Percentiles rank a stretch among this genome's conserved stretches.
Evolutionary conservation across 257 asterid genomes (phyloP).

Genomic region (Solanum corneliomulleri): DNA sequence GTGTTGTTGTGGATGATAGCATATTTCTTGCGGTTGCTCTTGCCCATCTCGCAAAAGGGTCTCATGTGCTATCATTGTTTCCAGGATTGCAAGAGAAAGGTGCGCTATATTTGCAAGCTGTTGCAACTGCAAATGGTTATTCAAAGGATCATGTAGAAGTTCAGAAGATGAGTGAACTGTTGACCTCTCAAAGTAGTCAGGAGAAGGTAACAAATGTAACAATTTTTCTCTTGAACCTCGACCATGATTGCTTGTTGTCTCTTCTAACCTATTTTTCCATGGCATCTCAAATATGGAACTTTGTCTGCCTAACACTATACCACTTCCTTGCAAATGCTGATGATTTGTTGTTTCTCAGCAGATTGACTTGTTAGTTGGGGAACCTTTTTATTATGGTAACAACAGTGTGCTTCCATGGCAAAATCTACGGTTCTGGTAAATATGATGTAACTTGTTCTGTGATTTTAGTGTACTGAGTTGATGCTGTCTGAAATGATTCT

Average conservation of each 20-base stretch:
- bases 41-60: conserved; percentile 42
- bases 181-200: conserved; percentile 34
- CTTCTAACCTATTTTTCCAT: neutral
- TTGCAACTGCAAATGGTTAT: conserved; percentile 53
- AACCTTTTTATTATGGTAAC: conserved; percentile 82
- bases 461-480: neutral
- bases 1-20: conserved; percentile 85
- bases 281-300: neutral
- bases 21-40: conserved; percentile 53
- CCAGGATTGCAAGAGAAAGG: conserved; percentile 78
- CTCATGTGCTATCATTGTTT: conserved; percentile 64
- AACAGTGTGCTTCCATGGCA: conserved; percentile 84
- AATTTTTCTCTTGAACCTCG: neutral
- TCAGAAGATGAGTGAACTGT: conserved; percentile 21
- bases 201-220: conserved; percentile 33
- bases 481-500: neutral
- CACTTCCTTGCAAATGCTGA: neutral
- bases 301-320: neutral
- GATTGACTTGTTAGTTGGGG: conserved; percentile 72
- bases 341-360: conserved; percentile 23
- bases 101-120: conserved; percentile 42
- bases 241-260: neutral
- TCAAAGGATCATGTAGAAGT: conserved; percentile 51
- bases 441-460: neutral
- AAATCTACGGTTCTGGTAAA: conserved; percentile 81